phyloP scores from a whole-genome alignment of 1,284 basidiomycete species.

The Microbotryomycetes sp. region DNA sequence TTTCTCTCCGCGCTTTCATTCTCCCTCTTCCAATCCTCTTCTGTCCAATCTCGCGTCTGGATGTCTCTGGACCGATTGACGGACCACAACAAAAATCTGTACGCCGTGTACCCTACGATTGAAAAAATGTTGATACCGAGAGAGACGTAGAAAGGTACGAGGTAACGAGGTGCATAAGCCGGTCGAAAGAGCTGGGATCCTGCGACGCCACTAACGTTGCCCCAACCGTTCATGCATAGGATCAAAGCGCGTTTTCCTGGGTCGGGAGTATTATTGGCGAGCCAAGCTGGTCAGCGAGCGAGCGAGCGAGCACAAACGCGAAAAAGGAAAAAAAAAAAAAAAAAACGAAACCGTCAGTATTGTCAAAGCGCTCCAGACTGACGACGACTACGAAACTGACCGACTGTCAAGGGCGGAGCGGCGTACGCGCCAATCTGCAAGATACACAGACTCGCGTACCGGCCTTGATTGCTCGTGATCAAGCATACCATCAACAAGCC shows the following conservation, averaged over 20 bases:
- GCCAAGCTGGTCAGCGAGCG: slow-evolving; percentile 16
- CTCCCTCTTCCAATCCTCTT: neutral
- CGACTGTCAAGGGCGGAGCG: neutral
- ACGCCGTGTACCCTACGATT: neutral
- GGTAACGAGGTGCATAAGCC: neutral
- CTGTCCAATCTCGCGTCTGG: neutral
- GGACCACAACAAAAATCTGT: neutral
- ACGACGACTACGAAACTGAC: neutral
- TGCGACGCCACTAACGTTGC: slow-evolving; percentile 16
- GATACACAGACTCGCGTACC: neutral
- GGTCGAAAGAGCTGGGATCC: neutral
- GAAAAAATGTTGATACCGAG: neutral
- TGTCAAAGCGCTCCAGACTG: too few relatives aligned
- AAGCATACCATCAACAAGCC: neutral
- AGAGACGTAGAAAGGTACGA: neutral
- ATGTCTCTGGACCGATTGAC: neutral
- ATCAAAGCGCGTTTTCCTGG: slow-evolving; percentile 22
- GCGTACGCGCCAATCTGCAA: neutral
- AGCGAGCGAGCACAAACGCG: too few relatives aligned
- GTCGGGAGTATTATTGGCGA: slow-evolving; percentile 24
- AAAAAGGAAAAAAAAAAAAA: neutral
- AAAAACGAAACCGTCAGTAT: too few relatives aligned
- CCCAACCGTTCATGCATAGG: slow-evolving; percentile 23
- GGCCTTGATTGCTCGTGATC: neutral
- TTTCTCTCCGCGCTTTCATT: neutral